These are phyloP conservation scores for Mucor racemosus DNA, from an alignment of 371 early-diverging fungal genomes.

Conservation along the genomic window DNA sequence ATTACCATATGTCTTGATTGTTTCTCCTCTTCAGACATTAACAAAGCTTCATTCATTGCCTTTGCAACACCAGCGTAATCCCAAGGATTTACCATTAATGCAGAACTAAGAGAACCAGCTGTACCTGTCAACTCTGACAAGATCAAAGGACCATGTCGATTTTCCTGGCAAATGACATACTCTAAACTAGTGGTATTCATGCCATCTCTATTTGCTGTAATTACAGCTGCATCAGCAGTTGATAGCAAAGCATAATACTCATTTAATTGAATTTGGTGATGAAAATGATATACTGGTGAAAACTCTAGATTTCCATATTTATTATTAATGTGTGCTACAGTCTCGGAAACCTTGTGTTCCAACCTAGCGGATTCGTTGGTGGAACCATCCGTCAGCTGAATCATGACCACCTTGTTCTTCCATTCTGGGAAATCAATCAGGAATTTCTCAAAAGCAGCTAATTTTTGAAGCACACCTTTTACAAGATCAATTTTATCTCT, in stretches of 20 bases:
- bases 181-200: conserved; percentile 99
- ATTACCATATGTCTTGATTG: conserved; percentile 71
- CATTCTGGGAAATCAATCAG: conserved; percentile 89
- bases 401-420: conserved; percentile 84
- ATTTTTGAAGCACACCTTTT: conserved; percentile 97
- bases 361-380: conserved; percentile 60
- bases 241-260: conserved; percentile 96
- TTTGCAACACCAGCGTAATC: conserved; percentile 93
- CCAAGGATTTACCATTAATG: conserved; percentile 98
- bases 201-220: conserved; percentile 97
- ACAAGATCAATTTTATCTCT: conserved; percentile 98
- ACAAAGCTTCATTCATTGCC: conserved; percentile 88
- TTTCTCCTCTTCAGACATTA: conserved; percentile 85
- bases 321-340: conserved; percentile 94
- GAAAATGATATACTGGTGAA: conserved; percentile 94
- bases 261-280: conserved; percentile 90
- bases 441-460: conserved; percentile 95
- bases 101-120: conserved; percentile 88
- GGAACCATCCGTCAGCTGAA: conserved; percentile 76
- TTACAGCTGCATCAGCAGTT: conserved; percentile 93
- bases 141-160: conserved; percentile 89
- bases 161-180: conserved; percentile 96
- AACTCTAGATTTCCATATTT: conserved; percentile 94
- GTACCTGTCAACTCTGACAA: conserved; percentile 98
- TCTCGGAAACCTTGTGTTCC: conserved; percentile 86